These are phyloP conservation scores for Albophoma yamanashiensis DNA, from an alignment of 2,329 filamentous ascomycete species.

Conservation along the genomic window DNA sequence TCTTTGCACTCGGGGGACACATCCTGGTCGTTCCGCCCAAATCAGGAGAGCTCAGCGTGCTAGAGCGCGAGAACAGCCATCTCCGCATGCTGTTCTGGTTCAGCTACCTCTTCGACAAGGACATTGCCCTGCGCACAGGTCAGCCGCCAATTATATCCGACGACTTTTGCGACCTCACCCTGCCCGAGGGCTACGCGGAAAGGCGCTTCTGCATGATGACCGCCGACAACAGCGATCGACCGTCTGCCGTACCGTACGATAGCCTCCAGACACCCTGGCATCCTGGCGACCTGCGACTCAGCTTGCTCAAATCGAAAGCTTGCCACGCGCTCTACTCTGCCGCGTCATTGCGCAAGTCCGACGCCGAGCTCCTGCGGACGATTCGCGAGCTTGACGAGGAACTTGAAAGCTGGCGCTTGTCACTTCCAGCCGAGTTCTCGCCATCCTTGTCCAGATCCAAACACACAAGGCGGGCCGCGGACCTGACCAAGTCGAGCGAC, in stretches of 20 bases:
- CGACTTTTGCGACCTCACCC: slow-evolving; percentile 39
- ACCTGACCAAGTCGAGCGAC: slow-evolving; percentile 18
- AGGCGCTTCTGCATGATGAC: slow-evolving; percentile 7
- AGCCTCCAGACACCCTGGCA: slow-evolving; percentile 18
- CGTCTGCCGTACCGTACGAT: background rate
- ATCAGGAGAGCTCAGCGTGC: slow-evolving; percentile 4
- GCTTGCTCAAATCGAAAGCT: slow-evolving; percentile 39
- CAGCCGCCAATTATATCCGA: slow-evolving; percentile 40
- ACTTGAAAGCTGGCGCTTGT: slow-evolving; percentile 42
- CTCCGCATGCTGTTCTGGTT: slow-evolving; percentile 41
- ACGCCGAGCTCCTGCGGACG: slow-evolving; percentile 41
- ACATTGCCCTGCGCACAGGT: slow-evolving; percentile 40
- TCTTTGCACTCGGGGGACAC: slow-evolving; percentile 39
- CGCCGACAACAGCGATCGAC: too few relatives aligned
- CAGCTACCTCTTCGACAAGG: slow-evolving; percentile 43
- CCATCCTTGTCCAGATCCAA: slow-evolving; percentile 33
- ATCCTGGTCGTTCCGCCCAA: slow-evolving; percentile 8
- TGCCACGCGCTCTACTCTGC: slow-evolving; percentile 38
- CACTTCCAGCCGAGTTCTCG: slow-evolving; percentile 31
- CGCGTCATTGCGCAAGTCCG: slow-evolving; percentile 34
- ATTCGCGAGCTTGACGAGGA: slow-evolving; percentile 48
- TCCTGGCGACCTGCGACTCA: slow-evolving; percentile 37
- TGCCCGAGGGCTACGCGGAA: slow-evolving; percentile 25
- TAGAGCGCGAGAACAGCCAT: slow-evolving; percentile 19
- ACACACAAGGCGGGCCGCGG: slow-evolving; percentile 13